Evolutionary conservation across 352 stramenopile genomes (phyloP).

Genomic region (Pythium rhizo-oryzae): DNA sequence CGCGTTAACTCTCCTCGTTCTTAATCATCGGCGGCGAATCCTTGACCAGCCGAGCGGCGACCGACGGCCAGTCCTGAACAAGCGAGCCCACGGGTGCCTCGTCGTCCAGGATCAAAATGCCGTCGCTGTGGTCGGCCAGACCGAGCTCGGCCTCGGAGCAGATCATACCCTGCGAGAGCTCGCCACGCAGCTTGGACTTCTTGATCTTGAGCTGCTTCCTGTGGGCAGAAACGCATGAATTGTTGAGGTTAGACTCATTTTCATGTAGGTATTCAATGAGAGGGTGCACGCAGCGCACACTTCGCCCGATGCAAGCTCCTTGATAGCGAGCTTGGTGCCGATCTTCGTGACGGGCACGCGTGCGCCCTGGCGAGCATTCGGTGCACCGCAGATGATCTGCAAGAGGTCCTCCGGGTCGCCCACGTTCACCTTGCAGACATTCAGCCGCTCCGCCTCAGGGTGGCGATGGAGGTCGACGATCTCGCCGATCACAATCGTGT

Average conservation of each 20-base stretch:
- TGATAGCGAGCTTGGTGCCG: conserved; percentile 62
- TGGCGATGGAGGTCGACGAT: conserved; percentile 64
- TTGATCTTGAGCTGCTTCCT: conserved; percentile 87
- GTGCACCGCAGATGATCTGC: conserved; percentile 78
- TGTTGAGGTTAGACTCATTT: no score
- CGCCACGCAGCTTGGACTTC: conserved; percentile 79
- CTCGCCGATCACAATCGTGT: conserved; percentile 68
- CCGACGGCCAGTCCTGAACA: conserved; percentile 42
- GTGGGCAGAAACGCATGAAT: background rate
- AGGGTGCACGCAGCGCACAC: conserved; percentile 36
- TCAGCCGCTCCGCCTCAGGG: conserved; percentile 64
- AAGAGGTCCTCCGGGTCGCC: conserved; percentile 58
- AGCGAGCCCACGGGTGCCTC: conserved; percentile 57
- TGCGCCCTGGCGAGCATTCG: conserved; percentile 62
- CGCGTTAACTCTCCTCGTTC: background rate
- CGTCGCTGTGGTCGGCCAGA: conserved; percentile 59
- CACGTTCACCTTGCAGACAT: conserved; percentile 68
- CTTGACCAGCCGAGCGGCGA: conserved; percentile 41
- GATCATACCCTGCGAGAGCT: conserved; percentile 83
- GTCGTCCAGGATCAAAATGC: conserved; percentile 67
- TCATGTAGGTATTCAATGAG: no score
- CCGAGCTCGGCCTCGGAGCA: conserved; percentile 80
- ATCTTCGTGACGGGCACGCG: conserved; percentile 70
- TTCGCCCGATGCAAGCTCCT: conserved; percentile 47
- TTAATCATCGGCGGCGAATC: background rate